These are phyloP conservation scores for Tetrapisispora namnaoensis DNA, from an alignment of 805 yeast species.

Conservation along the genomic window DNA sequence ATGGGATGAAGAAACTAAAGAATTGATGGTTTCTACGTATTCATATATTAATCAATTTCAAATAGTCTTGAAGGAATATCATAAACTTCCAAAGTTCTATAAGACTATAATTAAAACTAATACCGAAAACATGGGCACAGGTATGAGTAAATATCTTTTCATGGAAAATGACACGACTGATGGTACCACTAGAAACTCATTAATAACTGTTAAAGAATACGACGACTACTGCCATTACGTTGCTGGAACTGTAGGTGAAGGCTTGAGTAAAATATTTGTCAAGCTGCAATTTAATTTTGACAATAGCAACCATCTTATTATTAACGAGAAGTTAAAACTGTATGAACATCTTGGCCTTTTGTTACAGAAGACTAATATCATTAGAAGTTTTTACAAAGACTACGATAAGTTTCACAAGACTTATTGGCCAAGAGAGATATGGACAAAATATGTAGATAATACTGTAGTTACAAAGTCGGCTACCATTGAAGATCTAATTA, in stretches of 20 bases:
- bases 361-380: constrained; percentile 91
- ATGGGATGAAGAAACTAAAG: constrained; percentile 72
- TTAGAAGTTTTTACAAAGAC: constrained; percentile 91
- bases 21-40: neutral
- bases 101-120: constrained; percentile 72
- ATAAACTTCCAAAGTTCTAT: constrained; percentile 61
- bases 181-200: constrained; percentile 74
- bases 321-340: constrained; percentile 33
- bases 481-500: constrained; percentile 24
- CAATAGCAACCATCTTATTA: constrained; percentile 21
- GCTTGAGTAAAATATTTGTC: constrained; percentile 73
- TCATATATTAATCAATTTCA: constrained; percentile 74
- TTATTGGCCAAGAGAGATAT: constrained; percentile 92
- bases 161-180: constrained; percentile 46
- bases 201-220: constrained; percentile 68
- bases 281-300: constrained; percentile 62
- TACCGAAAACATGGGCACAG: constrained; percentile 84
- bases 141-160: constrained; percentile 83
- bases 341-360: constrained; percentile 89
- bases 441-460: constrained; percentile 68
- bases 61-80: constrained; percentile 57
- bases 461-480: constrained; percentile 42
- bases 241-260: constrained; percentile 97
- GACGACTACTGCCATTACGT: constrained; percentile 93
- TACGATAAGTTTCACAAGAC: constrained; percentile 73